Conservation (phyloP, 2,329 filamentous ascomycete genomes). For the Aspergillus fijiensis region DNA sequence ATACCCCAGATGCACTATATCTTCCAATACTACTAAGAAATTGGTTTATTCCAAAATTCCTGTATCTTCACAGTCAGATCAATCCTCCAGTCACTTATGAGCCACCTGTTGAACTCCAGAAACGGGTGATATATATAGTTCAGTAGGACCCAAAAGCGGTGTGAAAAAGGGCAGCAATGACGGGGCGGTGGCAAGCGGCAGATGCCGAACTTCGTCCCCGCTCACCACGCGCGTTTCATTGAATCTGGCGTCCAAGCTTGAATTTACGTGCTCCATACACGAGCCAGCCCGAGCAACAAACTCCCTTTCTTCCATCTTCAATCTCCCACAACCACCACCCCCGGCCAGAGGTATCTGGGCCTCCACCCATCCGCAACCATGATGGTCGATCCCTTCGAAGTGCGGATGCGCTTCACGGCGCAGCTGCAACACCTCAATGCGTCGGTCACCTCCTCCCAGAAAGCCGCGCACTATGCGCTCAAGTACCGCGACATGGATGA, state of each 20-base stretch:
- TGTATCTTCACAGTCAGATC: too few relatives aligned
- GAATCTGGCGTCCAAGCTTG: neutral
- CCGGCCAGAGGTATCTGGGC: neutral
- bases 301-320: neutral
- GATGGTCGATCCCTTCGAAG: constrained; percentile 90
- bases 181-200: neutral
- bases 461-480: constrained; percentile 91
- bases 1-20: neutral
- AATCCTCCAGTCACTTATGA: too few relatives aligned
- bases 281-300: neutral
- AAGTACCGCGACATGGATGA: constrained; percentile 94
- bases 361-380: constrained; percentile 31
- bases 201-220: neutral
- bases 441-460: constrained; percentile 82
- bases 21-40: too few relatives aligned
- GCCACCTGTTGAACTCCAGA: too few relatives aligned
- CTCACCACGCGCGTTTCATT: neutral
- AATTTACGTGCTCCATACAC: neutral
- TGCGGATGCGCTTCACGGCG: constrained; percentile 92
- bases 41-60: too few relatives aligned
- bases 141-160: too few relatives aligned
- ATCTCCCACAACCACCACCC: neutral
- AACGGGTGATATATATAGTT: too few relatives aligned
- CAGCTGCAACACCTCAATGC: constrained; percentile 90
- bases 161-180: neutral